phyloP scores from a whole-genome alignment of 768 basidiomycete species.

The Leccinum sublutescens region DNA sequence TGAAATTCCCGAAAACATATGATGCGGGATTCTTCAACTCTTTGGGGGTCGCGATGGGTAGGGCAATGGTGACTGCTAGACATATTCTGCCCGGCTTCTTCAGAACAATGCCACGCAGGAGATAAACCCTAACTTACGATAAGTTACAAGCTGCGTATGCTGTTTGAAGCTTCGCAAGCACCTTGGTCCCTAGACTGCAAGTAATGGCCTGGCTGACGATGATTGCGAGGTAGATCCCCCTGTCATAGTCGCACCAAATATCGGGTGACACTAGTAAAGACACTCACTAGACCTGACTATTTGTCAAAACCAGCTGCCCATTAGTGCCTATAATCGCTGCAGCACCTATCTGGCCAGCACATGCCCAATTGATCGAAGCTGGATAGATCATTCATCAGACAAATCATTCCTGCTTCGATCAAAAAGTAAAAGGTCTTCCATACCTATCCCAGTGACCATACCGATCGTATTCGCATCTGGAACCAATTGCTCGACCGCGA shows the following conservation, averaged over 20 bases:
- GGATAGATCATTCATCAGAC: constrained; percentile 36
- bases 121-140: constrained; percentile 20
- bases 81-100: constrained; percentile 10
- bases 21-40: constrained; percentile 56
- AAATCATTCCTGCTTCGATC: not conserved
- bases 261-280: constrained; percentile 23
- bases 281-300: constrained; percentile 44
- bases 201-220: constrained; percentile 58
- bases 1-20: constrained; percentile 60
- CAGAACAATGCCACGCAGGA: not conserved
- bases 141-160: constrained; percentile 43
- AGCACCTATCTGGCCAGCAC: constrained; percentile 51
- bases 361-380: constrained; percentile 62
- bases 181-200: constrained; percentile 61
- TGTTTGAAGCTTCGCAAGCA: constrained; percentile 67
- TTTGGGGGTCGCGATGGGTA: constrained; percentile 61
- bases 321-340: constrained; percentile 56
- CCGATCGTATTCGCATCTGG: constrained; percentile 51
- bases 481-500: not conserved
- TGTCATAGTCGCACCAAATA: constrained; percentile 40
- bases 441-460: constrained; percentile 39
- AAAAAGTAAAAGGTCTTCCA: not conserved
- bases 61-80: constrained; percentile 45
- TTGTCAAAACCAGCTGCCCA: constrained; percentile 34
- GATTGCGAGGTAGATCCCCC: constrained; percentile 62